Evolutionary conservation across 306 rosid genomes (phyloP), one percentile per base, ranked within the genome.

Genomic region (Adenanthera pavonina): DNA sequence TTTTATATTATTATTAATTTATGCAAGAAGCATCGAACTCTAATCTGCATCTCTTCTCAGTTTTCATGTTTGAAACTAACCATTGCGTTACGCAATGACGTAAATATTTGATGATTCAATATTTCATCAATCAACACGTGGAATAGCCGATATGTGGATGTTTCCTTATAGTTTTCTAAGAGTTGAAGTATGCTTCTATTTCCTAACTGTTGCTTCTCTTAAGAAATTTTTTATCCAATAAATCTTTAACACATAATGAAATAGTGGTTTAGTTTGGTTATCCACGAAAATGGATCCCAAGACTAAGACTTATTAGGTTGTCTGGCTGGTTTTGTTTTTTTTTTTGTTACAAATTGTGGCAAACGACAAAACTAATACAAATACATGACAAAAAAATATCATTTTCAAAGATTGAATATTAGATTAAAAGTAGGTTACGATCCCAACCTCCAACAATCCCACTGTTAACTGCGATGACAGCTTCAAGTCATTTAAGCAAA

Each of bases 231-330:
- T 19, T 9, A 44, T 69, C 74, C 74, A 69, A 43, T 69, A 2
- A 69, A 44, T 5, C 38, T 9, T 12, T 5, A 30, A 44, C 74
- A 44, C 11, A 66, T 66, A 3, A 2, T 3, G 12, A 44, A 33
- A 12, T 46, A 25, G 56, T 46, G 44, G 74, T 44, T 69, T 69
- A 43, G 56, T 69, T 69, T 69, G 74, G 74, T 44, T 46, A 46
- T 69, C 74, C 40, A 69, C 38, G 16, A 20, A 2, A 69, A 69
- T 11, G 11, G 25, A 10, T 69, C 4, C n/a, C 3, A 69, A 19
- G n/a, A 69, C 54, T 69, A 10, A 0, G 30, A 25, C 30, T 25
- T 25, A 59, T 25, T 20, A 20, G 40, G 16, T 44, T 69, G 74
- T 69, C 33, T 43, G 54, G 36, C 30, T 25, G 30, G 0, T 25